These are phyloP conservation scores for Globisporangium irregulare DNA, from an alignment of 352 stramenopile species.

Conservation along the genomic window DNA sequence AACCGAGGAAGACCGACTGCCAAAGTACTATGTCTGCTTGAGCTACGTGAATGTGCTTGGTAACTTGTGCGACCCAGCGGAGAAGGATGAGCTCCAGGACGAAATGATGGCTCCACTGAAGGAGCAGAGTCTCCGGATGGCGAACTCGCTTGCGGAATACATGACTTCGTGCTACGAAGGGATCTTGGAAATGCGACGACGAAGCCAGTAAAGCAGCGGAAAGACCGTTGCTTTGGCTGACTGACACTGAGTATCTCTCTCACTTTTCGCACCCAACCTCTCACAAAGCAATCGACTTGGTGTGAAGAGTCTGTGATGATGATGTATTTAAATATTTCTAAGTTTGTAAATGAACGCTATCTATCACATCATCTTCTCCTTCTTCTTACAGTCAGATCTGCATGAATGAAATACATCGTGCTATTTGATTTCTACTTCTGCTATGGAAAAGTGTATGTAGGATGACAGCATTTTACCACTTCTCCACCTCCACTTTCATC, in stretches of 20 bases:
- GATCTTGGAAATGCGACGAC: conserved; percentile 45
- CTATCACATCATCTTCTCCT: neutral
- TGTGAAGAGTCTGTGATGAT: conserved; percentile 2
- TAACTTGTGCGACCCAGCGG: conserved; percentile 29
- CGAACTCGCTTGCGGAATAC: conserved; percentile 51
- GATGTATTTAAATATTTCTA: conserved; percentile 18
- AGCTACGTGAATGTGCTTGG: conserved; percentile 74
- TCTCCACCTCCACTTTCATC: conserved; percentile 69
- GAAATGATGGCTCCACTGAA: conserved; percentile 21
- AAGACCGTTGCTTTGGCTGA: neutral
- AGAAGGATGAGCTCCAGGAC: neutral
- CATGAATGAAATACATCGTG: neutral
- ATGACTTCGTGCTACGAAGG: conserved; percentile 61
- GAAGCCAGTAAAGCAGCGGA: conserved; percentile 29
- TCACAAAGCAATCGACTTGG: neutral
- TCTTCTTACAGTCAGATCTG: neutral
- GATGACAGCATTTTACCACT: conserved; percentile 40
- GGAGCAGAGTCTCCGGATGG: conserved; percentile 37
- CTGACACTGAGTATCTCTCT: neutral
- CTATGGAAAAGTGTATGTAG: neutral
- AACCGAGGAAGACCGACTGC: conserved; percentile 36
- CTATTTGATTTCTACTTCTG: neutral
- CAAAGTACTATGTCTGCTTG: conserved; percentile 80
- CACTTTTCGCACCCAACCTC: neutral
- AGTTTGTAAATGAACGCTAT: conserved; percentile 12